Evolutionary conservation across 805 yeast genomes (phyloP).

Genomic region (Cyberlindnera petersonii): DNA sequence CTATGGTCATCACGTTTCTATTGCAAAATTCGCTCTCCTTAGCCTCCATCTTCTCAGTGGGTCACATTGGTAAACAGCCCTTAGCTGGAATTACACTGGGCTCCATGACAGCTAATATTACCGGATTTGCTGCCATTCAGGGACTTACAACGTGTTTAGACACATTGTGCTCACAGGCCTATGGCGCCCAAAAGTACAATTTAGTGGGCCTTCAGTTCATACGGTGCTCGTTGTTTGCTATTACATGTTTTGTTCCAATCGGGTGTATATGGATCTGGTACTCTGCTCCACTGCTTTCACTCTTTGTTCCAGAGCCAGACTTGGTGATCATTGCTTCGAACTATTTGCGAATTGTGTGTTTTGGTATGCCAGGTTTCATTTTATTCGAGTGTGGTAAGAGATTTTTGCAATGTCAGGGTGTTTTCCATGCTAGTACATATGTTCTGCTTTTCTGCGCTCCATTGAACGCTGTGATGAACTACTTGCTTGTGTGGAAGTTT

Average conservation of each 20-base stretch:
- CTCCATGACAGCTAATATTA: conserved; percentile 78
- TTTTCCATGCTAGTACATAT: conserved; percentile 78
- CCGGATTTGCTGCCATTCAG: conserved; percentile 69
- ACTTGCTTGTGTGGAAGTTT: conserved; percentile 69
- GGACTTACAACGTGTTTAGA: conserved; percentile 82
- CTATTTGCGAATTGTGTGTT: conserved; percentile 41
- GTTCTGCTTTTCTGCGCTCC: conserved; percentile 68
- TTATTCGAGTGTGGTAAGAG: conserved; percentile 82
- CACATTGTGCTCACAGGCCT: conserved; percentile 81
- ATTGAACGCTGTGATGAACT: conserved; percentile 60
- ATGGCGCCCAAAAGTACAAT: conserved; percentile 70
- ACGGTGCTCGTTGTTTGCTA: conserved; percentile 47
- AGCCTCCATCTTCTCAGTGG: conserved; percentile 44
- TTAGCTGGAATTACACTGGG: conserved; percentile 82
- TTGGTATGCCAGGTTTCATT: conserved; percentile 77
- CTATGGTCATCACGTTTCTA: conserved; percentile 26
- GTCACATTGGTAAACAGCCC: conserved; percentile 74
- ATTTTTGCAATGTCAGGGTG: conserved; percentile 80
- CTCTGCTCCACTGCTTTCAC: conserved; percentile 13
- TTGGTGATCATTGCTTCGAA: conserved; percentile 47
- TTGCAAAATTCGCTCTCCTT: conserved; percentile 27
- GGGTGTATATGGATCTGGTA: conserved; percentile 23
- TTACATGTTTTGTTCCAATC: conserved; percentile 26
- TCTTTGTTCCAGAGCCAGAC: conserved; percentile 23
- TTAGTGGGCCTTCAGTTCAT: conserved; percentile 74